phyloP scores from a whole-genome alignment of 768 basidiomycete species.

The Sporobolomyces pararoseus region DNA sequence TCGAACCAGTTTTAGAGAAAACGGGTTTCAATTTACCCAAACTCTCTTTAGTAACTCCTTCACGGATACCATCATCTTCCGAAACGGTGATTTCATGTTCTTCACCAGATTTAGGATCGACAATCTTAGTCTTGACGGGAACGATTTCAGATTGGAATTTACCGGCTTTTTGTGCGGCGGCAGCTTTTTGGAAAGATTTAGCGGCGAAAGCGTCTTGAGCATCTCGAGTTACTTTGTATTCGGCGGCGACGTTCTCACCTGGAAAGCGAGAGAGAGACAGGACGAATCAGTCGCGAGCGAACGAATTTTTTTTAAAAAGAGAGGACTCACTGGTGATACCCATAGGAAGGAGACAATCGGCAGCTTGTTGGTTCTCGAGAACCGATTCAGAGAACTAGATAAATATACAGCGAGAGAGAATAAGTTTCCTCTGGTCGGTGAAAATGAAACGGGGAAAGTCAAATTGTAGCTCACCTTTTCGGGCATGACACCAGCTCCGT shows the following conservation, averaged over 20 bases:
- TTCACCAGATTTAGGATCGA: constrained; percentile 57
- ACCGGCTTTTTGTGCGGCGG: constrained; percentile 61
- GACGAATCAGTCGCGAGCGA: too few species aligned
- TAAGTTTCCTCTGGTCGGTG: too few species aligned
- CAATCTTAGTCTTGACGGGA: constrained; percentile 63
- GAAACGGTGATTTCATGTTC: constrained; percentile 49
- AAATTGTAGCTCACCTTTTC: constrained; percentile 45
- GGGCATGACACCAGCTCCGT: constrained; percentile 52
- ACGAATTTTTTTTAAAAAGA: too few species aligned
- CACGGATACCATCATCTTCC: constrained; percentile 45
- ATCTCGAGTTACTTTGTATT: constrained; percentile 62
- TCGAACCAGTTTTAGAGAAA: constrained; percentile 58
- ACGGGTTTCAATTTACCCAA: constrained; percentile 76
- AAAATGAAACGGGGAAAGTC: too few species aligned
- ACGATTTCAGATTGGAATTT: constrained; percentile 84
- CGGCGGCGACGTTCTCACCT: constrained; percentile 54
- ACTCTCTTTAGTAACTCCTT: constrained; percentile 67
- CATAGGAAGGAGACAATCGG: constrained; percentile 61
- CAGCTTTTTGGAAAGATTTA: constrained; percentile 78
- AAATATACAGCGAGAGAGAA: not conserved
- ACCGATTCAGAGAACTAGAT: constrained; percentile 55
- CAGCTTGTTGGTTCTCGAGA: constrained; percentile 58
- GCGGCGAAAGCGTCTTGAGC: constrained; percentile 87
- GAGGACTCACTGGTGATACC: constrained; percentile 62
- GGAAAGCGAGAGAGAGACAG: constrained; percentile 52